Evolutionary conservation across 805 yeast species (phyloP), one percentile per base, ranked within the genome.

Genomic region (Starmerella bombicola): DNA sequence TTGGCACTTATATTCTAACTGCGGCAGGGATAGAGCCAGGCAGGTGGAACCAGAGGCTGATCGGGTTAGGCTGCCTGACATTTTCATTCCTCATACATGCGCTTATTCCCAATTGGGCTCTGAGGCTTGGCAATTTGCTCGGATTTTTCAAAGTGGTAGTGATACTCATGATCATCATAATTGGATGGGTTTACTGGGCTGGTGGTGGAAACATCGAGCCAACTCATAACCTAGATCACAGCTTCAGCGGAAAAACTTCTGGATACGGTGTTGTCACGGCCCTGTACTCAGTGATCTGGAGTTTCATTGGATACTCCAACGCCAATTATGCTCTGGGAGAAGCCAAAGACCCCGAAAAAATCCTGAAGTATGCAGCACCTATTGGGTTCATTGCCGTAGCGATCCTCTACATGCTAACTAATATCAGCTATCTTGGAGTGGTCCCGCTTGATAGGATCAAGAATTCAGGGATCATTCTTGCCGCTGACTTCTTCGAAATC

Each of bases 281-380:
- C 5, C 66, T 81, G 41, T 80, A 80, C 64, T 80, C 79, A 54
- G 82, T 81, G 42, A 80, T 81, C 55, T 81, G 88, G 88, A 78
- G 88, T 2, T 81, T 74, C 52, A 73, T 80, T 52, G 93, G 93
- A 38, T 81, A 80, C 57, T 77, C 86, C 30, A 81, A 81, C 55
- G 86, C 78, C 38, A 80, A 81, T 61, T 80, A 81, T 53, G 88
- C 91, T 5, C 67, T 80, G 35, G 82, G 85, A 53, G 93, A 81
- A 62, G 74, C 76, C 37, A 76, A 72, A 56, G 70, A 82, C 58
- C 91, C 93, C 2, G 71, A 72, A 35, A 71, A 72, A 52, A 76
- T 81, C 36, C 70, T 80, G 57, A 74, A 65, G 54, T 59, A 70
- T 41, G 85, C 88, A 13, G 93, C 86, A 33, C 93, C 94, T 31